Percentiles rank a stretch among this genome's conserved stretches.
These are phyloP conservation scores for Thecaphora frezii DNA, from an alignment of 1,284 basidiomycete genomes.

Conservation along the genomic window DNA sequence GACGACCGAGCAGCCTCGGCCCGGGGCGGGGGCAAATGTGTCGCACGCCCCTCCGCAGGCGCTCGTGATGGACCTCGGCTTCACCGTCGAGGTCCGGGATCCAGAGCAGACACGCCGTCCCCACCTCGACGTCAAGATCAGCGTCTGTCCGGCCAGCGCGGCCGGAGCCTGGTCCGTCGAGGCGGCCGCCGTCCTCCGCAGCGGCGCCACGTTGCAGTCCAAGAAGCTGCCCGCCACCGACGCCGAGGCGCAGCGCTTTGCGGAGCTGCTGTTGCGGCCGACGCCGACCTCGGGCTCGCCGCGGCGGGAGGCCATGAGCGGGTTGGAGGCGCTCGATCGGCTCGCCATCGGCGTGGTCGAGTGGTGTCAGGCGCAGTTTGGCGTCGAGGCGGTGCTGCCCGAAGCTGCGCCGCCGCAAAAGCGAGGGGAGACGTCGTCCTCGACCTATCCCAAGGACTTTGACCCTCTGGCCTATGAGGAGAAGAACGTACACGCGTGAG, in stretches of 20 bases:
- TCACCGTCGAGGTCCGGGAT: neutral
- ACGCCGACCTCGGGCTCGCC: neutral
- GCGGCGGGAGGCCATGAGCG: neutral
- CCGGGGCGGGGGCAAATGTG: too few relatives aligned
- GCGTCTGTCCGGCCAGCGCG: neutral
- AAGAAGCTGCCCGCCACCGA: neutral
- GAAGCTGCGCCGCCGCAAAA: too few relatives aligned
- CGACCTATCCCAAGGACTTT: constrained; percentile 1
- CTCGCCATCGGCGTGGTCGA: constrained; percentile 12
- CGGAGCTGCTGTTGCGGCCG: too few relatives aligned
- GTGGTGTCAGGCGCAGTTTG: constrained; percentile 23
- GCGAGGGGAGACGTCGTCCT: too few relatives aligned
- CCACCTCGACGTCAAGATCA: neutral
- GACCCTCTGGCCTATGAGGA: constrained; percentile 50
- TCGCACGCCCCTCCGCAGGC: too few relatives aligned
- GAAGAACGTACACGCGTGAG: constrained; percentile 56
- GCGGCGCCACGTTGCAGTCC: too few relatives aligned
- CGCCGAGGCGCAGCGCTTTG: neutral
- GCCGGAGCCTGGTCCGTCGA: neutral
- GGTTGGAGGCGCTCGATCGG: constrained; percentile 8
- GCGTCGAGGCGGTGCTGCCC: constrained; percentile 11
- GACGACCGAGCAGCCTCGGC: neutral
- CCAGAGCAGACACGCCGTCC: neutral
- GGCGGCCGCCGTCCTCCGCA: neutral
- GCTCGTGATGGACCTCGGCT: neutral